phyloP scores from a whole-genome alignment of 306 rosid species.

The Sindora glabra region DNA sequence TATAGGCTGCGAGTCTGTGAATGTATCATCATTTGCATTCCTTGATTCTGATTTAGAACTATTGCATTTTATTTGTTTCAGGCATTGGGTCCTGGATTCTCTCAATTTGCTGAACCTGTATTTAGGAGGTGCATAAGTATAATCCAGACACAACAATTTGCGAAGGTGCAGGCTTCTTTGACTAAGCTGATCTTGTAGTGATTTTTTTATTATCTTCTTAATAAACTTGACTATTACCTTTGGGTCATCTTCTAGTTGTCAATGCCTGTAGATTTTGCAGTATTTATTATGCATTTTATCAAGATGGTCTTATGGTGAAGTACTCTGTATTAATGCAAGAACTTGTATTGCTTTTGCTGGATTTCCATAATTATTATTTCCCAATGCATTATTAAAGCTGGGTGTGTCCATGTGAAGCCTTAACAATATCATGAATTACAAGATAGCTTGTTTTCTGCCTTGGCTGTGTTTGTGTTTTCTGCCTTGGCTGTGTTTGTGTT shows the following conservation, averaged over 20 bases:
- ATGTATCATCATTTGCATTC: constrained; percentile 10
- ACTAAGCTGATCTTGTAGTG: neutral
- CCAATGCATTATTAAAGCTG: neutral
- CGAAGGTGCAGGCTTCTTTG: constrained; percentile 57
- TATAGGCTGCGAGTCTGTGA: constrained; percentile 1
- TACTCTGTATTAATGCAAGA: neutral
- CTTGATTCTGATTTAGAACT: constrained; percentile 7
- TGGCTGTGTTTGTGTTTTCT: too few relatives aligned
- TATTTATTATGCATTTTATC: neutral
- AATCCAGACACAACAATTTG: constrained; percentile 81
- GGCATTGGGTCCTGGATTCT: constrained; percentile 92
- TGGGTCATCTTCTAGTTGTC: neutral
- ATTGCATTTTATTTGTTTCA: constrained; percentile 29
- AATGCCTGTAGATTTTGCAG: neutral
- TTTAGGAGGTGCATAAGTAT: constrained; percentile 93
- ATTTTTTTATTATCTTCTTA: neutral
- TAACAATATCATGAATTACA: neutral
- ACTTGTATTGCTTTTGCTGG: neutral
- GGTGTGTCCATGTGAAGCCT: neutral
- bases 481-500: neutral
- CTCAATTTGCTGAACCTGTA: constrained; percentile 92
- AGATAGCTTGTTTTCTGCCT: neutral
- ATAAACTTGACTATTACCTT: neutral
- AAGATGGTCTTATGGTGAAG: neutral
- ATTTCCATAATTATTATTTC: neutral